phyloP scores from a whole-genome alignment of 805 yeast species.

The Pichia exigua region DNA sequence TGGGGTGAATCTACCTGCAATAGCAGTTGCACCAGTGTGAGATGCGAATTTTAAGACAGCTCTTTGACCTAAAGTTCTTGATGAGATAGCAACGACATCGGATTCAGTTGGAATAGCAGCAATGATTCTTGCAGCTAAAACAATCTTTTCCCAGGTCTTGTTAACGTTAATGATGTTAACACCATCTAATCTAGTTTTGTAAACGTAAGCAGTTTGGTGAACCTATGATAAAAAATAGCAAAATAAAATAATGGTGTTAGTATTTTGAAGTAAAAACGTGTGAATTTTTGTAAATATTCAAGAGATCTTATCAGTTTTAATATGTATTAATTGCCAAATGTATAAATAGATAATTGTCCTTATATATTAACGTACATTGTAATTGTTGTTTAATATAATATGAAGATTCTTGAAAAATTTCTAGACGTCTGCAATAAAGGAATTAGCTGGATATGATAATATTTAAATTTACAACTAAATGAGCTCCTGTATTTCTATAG shows the following conservation, averaged over 20 bases:
- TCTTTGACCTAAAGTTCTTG: conserved; percentile 99
- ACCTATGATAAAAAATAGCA: conserved; percentile 40
- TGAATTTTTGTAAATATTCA: background rate
- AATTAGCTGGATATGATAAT: too few species aligned
- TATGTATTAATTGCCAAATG: background rate
- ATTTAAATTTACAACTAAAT: too few species aligned
- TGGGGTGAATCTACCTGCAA: conserved; percentile 99
- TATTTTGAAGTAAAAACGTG: background rate
- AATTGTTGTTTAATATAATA: too few species aligned
- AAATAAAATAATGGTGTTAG: conserved; percentile 14
- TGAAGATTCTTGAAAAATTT: too few species aligned
- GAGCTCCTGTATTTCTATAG: too few species aligned
- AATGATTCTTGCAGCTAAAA: conserved; percentile 98
- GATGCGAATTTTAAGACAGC: conserved; percentile 99
- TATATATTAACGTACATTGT: too few species aligned
- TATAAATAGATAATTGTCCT: too few species aligned
- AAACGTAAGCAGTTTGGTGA: conserved; percentile 95
- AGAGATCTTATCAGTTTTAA: background rate
- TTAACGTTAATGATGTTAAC: conserved; percentile 96
- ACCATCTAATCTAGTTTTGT: conserved; percentile 99
- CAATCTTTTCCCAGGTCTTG: conserved; percentile 99
- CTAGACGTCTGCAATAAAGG: too few species aligned
- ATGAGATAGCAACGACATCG: conserved; percentile 97
- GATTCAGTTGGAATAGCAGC: conserved; percentile 99
- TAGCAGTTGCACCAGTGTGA: conserved; percentile 99